phyloP scores from a whole-genome alignment of 805 yeast species.

The Vanderwaltozyma yarrowii region DNA sequence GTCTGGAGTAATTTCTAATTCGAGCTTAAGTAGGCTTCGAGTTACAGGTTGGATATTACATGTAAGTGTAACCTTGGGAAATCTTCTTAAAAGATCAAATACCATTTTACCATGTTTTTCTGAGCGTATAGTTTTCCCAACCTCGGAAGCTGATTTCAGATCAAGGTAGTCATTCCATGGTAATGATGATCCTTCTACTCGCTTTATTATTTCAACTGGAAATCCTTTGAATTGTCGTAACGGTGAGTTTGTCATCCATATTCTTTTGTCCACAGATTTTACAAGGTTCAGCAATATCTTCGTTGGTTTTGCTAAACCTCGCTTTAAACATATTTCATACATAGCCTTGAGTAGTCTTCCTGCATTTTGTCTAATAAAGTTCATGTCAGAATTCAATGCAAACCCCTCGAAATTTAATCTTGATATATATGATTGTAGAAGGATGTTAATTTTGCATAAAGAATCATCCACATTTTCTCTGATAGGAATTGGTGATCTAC shows the following conservation, averaged over 20 bases:
- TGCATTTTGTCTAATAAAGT: constrained; percentile 86
- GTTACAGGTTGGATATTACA: constrained; percentile 72
- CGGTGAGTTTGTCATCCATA: constrained; percentile 83
- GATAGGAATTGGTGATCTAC: constrained; percentile 78
- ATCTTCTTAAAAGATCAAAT: constrained; percentile 50
- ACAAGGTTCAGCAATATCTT: constrained; percentile 51
- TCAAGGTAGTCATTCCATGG: constrained; percentile 74
- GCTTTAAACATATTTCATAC: constrained; percentile 61
- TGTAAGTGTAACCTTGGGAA: constrained; percentile 56
- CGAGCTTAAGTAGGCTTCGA: constrained; percentile 52
- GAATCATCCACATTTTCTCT: constrained; percentile 63
- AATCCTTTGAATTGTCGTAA: constrained; percentile 71
- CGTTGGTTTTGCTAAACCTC: constrained; percentile 62
- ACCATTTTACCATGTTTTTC: constrained; percentile 55
- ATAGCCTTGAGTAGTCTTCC: constrained; percentile 82
- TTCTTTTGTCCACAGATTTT: constrained; percentile 67
- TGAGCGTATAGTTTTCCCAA: constrained; percentile 70
- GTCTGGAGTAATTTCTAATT: constrained; percentile 53
- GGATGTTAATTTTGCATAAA: constrained; percentile 63
- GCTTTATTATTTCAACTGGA: constrained; percentile 58
- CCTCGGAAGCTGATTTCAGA: constrained; percentile 56
- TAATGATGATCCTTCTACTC: constrained; percentile 68
- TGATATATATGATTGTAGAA: constrained; percentile 84
- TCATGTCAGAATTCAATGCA: constrained; percentile 88
- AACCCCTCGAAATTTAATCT: constrained; percentile 69